Conservation (phyloP, 1,284 basidiomycete species). For the Ustilago esculenta region DNA sequence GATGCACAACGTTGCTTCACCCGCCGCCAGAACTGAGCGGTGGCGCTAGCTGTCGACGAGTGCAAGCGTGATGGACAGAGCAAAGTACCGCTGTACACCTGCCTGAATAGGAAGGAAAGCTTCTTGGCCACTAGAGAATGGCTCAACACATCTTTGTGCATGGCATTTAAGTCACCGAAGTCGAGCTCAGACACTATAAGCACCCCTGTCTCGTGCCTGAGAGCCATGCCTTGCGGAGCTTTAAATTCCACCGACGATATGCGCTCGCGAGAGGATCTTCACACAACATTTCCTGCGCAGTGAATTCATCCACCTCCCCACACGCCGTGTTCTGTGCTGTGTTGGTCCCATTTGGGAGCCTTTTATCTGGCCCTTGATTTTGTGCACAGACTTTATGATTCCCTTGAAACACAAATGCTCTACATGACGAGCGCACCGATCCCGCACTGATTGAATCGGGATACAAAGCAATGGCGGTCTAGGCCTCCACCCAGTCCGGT, state of each 20-base stretch:
- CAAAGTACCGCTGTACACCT: constrained; percentile 1
- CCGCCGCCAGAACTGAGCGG: neutral
- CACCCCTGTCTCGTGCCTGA: constrained; percentile 34
- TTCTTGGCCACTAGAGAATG: constrained; percentile 5
- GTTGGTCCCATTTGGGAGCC: neutral
- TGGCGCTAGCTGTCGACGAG: constrained; percentile 23
- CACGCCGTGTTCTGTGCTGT: constrained; percentile 5
- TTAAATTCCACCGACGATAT: constrained; percentile 16
- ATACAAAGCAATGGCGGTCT: too few species aligned
- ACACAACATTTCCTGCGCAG: constrained; percentile 24
- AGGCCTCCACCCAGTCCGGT: constrained; percentile 38
- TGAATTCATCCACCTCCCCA: neutral
- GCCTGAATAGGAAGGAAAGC: constrained; percentile 24
- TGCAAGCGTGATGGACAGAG: constrained; percentile 12
- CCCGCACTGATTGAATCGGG: too few species aligned
- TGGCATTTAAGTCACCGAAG: constrained; percentile 1
- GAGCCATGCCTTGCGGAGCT: constrained; percentile 18
- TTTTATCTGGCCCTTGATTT: too few species aligned
- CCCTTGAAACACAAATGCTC: too few species aligned
- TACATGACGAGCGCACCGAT: too few species aligned
- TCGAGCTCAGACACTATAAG: too few species aligned
- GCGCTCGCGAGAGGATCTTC: constrained; percentile 17
- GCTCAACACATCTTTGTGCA: constrained; percentile 6
- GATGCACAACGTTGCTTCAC: constrained; percentile 5
- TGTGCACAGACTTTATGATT: constrained; percentile 1